Percentiles rank a stretch among this genome's conserved stretches.
These are phyloP conservation scores for Letharia columbiana DNA, from an alignment of 495 filamentous ascomycete species.

Conservation along the genomic window DNA sequence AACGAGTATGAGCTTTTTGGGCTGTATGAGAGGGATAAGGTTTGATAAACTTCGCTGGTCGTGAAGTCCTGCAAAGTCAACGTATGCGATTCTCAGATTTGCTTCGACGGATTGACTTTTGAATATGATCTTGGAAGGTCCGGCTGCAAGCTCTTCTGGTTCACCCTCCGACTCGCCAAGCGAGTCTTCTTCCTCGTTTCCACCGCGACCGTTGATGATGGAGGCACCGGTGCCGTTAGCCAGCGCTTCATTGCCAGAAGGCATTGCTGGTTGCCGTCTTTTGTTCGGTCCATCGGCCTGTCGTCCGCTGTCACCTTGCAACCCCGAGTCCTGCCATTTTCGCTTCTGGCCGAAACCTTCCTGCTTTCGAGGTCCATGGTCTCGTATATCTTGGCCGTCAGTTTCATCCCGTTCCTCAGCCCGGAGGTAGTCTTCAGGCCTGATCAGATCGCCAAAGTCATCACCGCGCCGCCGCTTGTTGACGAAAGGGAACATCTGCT, in stretches of 20 bases:
- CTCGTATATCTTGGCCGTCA: slow-evolving; percentile 49
- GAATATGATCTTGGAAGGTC: slow-evolving; percentile 67
- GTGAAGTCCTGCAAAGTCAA: slow-evolving; percentile 88
- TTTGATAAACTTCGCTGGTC: slow-evolving; percentile 88
- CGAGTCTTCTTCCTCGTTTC: slow-evolving; percentile 38
- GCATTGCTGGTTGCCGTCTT: slow-evolving; percentile 38
- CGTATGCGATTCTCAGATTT: slow-evolving; percentile 67
- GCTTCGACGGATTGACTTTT: slow-evolving; percentile 51
- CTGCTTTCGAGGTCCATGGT: slow-evolving; percentile 37
- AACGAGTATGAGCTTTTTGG: slow-evolving; percentile 84
- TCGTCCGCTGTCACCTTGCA: slow-evolving; percentile 31
- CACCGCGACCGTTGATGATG: slow-evolving; percentile 33
- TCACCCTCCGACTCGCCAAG: slow-evolving; percentile 42
- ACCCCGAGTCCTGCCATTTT: slow-evolving; percentile 70
- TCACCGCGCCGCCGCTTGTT: slow-evolving; percentile 70
- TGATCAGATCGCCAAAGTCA: slow-evolving; percentile 87
- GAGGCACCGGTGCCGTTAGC: slow-evolving; percentile 20
- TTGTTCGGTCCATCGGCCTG: slow-evolving; percentile 36
- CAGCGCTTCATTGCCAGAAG: slow-evolving; percentile 32
- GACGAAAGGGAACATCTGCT: slow-evolving; percentile 86
- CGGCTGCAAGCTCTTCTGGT: slow-evolving; percentile 41
- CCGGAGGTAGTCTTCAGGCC: slow-evolving; percentile 87
- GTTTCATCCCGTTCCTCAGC: slow-evolving; percentile 86
- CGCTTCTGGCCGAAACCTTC: slow-evolving; percentile 83
- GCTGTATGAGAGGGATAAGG: slow-evolving; percentile 89